phyloP scores from a whole-genome alignment of 306 rosid species.

The Castanea mollissima region DNA sequence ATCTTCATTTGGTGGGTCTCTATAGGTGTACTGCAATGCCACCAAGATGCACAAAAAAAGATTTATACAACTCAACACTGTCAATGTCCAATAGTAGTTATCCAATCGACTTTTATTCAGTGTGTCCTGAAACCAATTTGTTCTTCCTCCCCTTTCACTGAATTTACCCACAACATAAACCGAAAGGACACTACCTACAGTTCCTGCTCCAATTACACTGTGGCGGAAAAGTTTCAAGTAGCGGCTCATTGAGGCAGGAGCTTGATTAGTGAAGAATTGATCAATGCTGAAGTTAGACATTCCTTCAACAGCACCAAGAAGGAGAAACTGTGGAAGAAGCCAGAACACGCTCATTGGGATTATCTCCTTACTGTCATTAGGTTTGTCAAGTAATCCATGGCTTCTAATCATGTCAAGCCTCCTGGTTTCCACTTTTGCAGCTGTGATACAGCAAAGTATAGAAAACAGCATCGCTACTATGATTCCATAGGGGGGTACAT shows the following conservation, averaged over 20 bases:
- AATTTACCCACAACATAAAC: conserved; percentile 10
- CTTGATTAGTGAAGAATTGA: background rate
- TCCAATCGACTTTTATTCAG: conserved; percentile 35
- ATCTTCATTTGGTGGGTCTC: too few species aligned
- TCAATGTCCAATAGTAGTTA: conserved; percentile 33
- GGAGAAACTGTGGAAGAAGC: conserved; percentile 36
- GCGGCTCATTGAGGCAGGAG: background rate
- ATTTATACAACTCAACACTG: conserved; percentile 19
- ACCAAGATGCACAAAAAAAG: conserved; percentile 6
- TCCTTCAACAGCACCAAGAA: conserved; percentile 27
- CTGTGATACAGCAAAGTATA: conserved; percentile 27
- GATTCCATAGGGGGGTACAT: background rate
- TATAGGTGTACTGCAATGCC: conserved; percentile 3
- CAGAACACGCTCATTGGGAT: conserved; percentile 41
- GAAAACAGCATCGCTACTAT: conserved; percentile 22
- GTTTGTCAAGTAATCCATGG: conserved; percentile 18
- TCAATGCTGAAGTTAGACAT: background rate
- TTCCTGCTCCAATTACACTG: conserved; percentile 28
- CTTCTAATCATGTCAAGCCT: conserved; percentile 25
- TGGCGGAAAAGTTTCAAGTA: background rate
- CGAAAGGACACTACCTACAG: conserved; percentile 21
- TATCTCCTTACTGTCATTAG: background rate
- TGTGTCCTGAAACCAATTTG: conserved; percentile 38
- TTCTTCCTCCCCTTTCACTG: conserved; percentile 22
- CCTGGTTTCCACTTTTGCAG: conserved; percentile 31